Percentiles rank a stretch among this genome's conserved stretches.
phyloP scores from a whole-genome alignment of 495 filamentous ascomycete genomes.

The Gamarada debralockiae region DNA sequence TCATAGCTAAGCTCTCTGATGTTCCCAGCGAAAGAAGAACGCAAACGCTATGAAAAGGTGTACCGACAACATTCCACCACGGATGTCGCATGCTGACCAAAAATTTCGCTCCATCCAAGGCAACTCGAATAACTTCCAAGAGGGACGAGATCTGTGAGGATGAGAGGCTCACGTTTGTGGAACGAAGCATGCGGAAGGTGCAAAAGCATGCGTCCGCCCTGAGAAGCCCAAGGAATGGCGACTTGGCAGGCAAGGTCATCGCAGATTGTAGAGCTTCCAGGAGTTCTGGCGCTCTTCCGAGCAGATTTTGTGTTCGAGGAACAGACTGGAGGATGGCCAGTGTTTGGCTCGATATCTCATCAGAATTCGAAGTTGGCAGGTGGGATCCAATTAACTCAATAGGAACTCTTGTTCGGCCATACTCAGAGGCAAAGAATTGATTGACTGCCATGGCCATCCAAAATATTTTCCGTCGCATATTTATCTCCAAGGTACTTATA shows the following conservation, averaged over 20 bases:
- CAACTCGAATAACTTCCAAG: constrained; percentile 18
- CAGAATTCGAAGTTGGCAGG: not conserved
- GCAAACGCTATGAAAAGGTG: constrained; percentile 49
- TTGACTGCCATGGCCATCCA: constrained; percentile 41
- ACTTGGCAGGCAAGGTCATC: constrained; percentile 28
- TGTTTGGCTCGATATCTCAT: constrained; percentile 1
- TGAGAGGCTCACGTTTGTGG: not conserved
- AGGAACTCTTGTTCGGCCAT: constrained; percentile 32
- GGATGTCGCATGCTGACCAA: constrained; percentile 35
- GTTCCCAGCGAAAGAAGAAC: constrained; percentile 47
- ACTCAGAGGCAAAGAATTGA: constrained; percentile 47
- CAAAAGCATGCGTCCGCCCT: constrained; percentile 47
- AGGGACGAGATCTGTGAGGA: constrained; percentile 9
- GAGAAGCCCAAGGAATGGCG: constrained; percentile 37
- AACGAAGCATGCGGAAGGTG: constrained; percentile 30
- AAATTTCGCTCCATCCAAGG: constrained; percentile 25
- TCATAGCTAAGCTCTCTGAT: constrained; percentile 35
- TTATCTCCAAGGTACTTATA: constrained; percentile 38
- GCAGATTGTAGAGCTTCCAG: constrained; percentile 42
- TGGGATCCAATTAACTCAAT: constrained; percentile 8
- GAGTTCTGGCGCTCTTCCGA: not conserved
- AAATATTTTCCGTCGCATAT: constrained; percentile 5
- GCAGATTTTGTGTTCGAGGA: not conserved
- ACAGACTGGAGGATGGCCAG: constrained; percentile 3
- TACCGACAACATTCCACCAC: constrained; percentile 50